These are phyloP conservation scores for Gymnopus androsaceus DNA, from an alignment of 1,284 basidiomycete species.

Conservation along the genomic window DNA sequence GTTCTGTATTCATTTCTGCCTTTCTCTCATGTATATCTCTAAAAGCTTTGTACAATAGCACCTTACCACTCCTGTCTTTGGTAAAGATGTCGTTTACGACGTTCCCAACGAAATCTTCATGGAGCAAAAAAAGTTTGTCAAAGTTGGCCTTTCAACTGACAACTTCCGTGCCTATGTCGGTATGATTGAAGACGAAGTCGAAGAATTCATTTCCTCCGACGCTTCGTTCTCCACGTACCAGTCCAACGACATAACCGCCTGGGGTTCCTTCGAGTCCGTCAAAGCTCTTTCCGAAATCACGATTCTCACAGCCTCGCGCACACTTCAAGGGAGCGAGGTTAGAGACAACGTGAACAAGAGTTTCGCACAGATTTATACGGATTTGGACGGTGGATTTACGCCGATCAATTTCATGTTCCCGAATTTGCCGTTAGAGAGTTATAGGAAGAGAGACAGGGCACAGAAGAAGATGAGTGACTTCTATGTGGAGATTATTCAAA, in stretches of 20 bases:
- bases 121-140: slow-evolving; percentile 99
- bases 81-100: slow-evolving; percentile 97
- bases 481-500: slow-evolving; percentile 86
- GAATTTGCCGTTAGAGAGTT: slow-evolving; percentile 88
- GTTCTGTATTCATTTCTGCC: slow-evolving; percentile 41
- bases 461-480: slow-evolving; percentile 95
- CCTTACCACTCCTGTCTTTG: slow-evolving; percentile 91
- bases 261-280: slow-evolving; percentile 75
- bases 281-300: slow-evolving; percentile 89
- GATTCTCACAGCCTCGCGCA: slow-evolving; percentile 91
- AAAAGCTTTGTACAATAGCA: slow-evolving; percentile 49
- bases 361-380: slow-evolving; percentile 87
- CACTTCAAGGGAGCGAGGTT: slow-evolving; percentile 92
- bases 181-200: slow-evolving; percentile 87
- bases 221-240: slow-evolving; percentile 62
- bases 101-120: slow-evolving; percentile 96
- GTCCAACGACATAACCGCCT: slow-evolving; percentile 63
- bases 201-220: slow-evolving; percentile 69
- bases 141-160: slow-evolving; percentile 90
- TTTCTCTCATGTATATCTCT: slow-evolving; percentile 6
- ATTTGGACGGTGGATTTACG: slow-evolving; percentile 92
- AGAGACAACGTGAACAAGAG: slow-evolving; percentile 78
- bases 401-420: slow-evolving; percentile 95
- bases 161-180: slow-evolving; percentile 91
- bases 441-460: slow-evolving; percentile 85